A percentile compares a stretch with the other conserved stretches of the same genome.
These are phyloP conservation scores for Cercospora sp. DNA, from an alignment of 2,329 filamentous ascomycete genomes.

Conservation along the genomic window DNA sequence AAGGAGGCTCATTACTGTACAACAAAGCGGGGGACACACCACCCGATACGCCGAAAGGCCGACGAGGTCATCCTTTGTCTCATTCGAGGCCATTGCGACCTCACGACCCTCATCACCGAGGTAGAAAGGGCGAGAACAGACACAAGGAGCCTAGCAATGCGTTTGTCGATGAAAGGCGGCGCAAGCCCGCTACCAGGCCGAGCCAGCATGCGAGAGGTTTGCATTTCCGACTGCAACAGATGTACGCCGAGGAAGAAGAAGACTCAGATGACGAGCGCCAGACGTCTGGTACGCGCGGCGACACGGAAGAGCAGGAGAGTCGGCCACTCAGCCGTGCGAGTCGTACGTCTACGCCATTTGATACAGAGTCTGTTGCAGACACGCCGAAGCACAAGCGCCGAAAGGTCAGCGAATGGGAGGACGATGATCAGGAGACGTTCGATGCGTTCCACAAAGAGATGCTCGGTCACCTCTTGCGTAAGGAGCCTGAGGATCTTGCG, in stretches of 20 bases:
- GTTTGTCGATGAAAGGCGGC: constrained; percentile 60
- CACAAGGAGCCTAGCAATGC: constrained; percentile 45
- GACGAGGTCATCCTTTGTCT: constrained; percentile 38
- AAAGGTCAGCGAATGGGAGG: constrained; percentile 49
- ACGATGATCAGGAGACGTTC: constrained; percentile 52
- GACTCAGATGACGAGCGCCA: constrained; percentile 76
- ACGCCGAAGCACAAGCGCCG: constrained; percentile 49
- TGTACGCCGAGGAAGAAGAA: constrained; percentile 73
- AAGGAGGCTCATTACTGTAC: constrained; percentile 48
- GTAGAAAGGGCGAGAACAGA: constrained; percentile 37
- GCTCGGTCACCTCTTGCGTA: constrained; percentile 52
- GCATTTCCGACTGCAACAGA: constrained; percentile 73
- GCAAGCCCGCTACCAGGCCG: constrained; percentile 56
- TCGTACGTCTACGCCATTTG: constrained; percentile 54
- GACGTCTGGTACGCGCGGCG: constrained; percentile 62
- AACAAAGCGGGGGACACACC: constrained; percentile 61
- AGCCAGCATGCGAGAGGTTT: constrained; percentile 68
- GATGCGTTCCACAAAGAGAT: constrained; percentile 49
- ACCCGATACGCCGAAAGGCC: constrained; percentile 62
- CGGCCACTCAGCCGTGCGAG: constrained; percentile 72
- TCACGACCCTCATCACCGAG: constrained; percentile 46
- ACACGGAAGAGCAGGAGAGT: constrained; percentile 84
- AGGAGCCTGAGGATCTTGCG: constrained; percentile 68
- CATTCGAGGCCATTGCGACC: constrained; percentile 46
- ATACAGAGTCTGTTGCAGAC: constrained; percentile 48